Conservation (phyloP, 1,284 basidiomycete genomes). For the Trametes sp. region DNA sequence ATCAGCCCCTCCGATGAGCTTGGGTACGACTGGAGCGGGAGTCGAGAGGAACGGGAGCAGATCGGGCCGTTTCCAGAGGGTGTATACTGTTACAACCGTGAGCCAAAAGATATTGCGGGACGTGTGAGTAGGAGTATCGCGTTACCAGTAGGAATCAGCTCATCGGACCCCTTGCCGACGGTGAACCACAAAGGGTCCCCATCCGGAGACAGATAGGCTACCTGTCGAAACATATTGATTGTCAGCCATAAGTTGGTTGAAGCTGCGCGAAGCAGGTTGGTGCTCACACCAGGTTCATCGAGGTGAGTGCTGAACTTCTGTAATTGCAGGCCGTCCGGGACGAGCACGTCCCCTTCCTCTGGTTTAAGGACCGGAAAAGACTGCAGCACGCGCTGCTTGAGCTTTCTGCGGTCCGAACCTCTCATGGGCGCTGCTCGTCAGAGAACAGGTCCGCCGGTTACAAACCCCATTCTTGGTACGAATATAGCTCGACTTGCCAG, state of each 20-base stretch:
- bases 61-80: constrained; percentile 73
- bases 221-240: constrained; percentile 44
- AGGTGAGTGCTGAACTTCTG: constrained; percentile 71
- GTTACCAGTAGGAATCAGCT: constrained; percentile 73
- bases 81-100: constrained; percentile 56
- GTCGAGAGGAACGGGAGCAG: constrained; percentile 73
- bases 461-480: neutral
- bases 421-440: constrained; percentile 61
- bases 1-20: constrained; percentile 75
- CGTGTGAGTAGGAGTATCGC: neutral
- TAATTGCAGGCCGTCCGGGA: constrained; percentile 73
- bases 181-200: constrained; percentile 88
- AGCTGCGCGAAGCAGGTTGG: neutral
- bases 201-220: constrained; percentile 68
- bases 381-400: constrained; percentile 64
- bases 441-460: neutral
- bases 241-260: neutral
- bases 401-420: constrained; percentile 72
- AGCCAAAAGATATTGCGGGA: neutral
- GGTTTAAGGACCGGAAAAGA: constrained; percentile 51
- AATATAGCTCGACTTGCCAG: constrained; percentile 44
- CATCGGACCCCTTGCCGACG: constrained; percentile 69
- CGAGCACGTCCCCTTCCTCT: constrained; percentile 67
- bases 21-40: constrained; percentile 67
- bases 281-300: constrained; percentile 67